Conservation (phyloP, 805 yeast species). For the Kodamaea kaohsiungensis region DNA sequence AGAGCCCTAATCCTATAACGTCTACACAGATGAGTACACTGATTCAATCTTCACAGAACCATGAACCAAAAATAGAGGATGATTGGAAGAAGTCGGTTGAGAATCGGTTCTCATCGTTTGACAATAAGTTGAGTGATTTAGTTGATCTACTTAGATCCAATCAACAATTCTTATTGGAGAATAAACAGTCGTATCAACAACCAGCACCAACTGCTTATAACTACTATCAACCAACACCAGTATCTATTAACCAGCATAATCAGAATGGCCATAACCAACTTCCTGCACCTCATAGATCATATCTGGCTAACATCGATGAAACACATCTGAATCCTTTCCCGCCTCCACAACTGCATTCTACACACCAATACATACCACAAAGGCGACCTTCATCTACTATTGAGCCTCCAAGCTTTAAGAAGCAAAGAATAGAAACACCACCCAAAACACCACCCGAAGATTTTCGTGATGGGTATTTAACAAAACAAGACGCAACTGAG, state of each 20-base stretch:
- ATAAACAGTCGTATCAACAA: conserved; percentile 6
- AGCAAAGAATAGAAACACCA: background rate
- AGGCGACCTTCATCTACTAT: background rate
- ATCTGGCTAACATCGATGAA: background rate
- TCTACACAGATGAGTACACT: background rate
- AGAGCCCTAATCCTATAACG: background rate
- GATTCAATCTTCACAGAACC: background rate
- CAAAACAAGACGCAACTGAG: conserved; percentile 44
- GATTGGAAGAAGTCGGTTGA: conserved; percentile 40
- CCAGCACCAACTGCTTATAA: background rate
- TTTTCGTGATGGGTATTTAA: conserved; percentile 38
- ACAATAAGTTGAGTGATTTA: conserved; percentile 37
- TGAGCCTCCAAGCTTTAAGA: background rate
- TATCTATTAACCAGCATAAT: background rate
- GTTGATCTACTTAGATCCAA: conserved; percentile 36
- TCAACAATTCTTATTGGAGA: conserved; percentile 29
- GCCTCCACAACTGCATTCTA: background rate
- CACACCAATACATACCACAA: background rate
- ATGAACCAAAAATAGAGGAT: conserved; percentile 11
- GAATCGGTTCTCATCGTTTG: conserved; percentile 35
- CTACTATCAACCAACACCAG: background rate
- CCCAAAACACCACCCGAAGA: conserved; percentile 22
- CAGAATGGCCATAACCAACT: conserved; percentile 6
- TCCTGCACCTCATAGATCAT: background rate
- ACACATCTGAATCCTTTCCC: background rate